Base-by-base conservation (phyloP, 371 early-diverging fungal genomes). In the Phascolomyces articulosus region DNA sequence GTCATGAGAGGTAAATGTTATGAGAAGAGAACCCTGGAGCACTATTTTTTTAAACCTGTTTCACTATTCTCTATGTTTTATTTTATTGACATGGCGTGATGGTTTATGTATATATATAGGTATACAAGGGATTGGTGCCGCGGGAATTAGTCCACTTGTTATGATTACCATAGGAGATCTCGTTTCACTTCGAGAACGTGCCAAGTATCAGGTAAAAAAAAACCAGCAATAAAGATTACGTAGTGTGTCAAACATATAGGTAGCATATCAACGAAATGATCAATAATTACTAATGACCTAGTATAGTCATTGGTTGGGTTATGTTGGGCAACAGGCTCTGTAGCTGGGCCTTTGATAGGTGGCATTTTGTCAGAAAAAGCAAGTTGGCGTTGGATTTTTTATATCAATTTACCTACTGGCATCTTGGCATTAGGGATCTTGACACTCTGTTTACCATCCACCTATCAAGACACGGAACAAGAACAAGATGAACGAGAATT, bases 121-220 rank as follows among this genome's bases (percentile, higher is more conserved):
- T 23, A 47, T 83, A 7, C 73, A 29, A 65, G 87, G 73, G 11
- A 58, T 77, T 38, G 88, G 90, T 40, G 88, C 83, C 16, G 87
- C 85, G n/a, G 90, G 90, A 4, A 80, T 90, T 59, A 72, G 84
- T 26, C 73, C 84, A 3, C 65, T 87, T 26, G 72, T 76, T 28
- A 74, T 85, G 62, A 83, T 88, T 66, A 87, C 87, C 31, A 82
- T 90, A 62, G 70, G 85, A 7, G 92, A 91, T 41, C 66, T 90
- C 55, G 85, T 86, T 23, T 62, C 80, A 18, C 49, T 85, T 11
- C 67, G 77, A 3, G 83, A 89, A 16, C 78, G 89, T 34, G 85
- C 84, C 24, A 86, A 85, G 64, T 89, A 83, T 69, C 84, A 86
- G 62, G 87, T 63, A 63, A 18, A 51, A n/a, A n/a, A 44, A 20